Evolutionary conservation across 495 filamentous ascomycete genomes (phyloP).

Genomic region (Entonaema liquescens): DNA sequence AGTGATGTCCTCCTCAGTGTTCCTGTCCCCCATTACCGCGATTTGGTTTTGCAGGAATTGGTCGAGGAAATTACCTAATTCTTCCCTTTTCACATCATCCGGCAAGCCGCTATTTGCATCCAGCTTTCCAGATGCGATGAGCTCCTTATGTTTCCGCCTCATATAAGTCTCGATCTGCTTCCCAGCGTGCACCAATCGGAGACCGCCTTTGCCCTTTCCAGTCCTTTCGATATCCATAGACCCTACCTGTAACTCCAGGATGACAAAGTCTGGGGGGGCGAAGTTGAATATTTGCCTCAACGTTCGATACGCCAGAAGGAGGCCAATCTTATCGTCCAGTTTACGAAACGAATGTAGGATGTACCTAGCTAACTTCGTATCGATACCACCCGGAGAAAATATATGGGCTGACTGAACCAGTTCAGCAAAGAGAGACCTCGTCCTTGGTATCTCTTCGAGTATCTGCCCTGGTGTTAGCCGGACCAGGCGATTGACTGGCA

Average conservation of each 20-base stretch:
- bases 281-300: constrained; percentile 64
- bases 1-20: constrained; percentile 51
- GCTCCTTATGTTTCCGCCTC: constrained; percentile 29
- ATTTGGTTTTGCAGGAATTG: constrained; percentile 42
- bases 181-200: constrained; percentile 47
- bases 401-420: constrained; percentile 61
- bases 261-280: constrained; percentile 51
- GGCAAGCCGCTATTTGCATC: constrained; percentile 14
- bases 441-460: constrained; percentile 58
- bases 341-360: constrained; percentile 58
- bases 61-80: constrained; percentile 41
- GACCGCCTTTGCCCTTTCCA: constrained; percentile 45
- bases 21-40: constrained; percentile 41
- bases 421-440: constrained; percentile 66
- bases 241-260: constrained; percentile 53
- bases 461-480: constrained; percentile 53
- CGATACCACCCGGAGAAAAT: constrained; percentile 44
- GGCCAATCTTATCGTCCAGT: constrained; percentile 58
- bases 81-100: constrained; percentile 34
- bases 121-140: constrained; percentile 27
- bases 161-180: constrained; percentile 45
- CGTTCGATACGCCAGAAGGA: constrained; percentile 67
- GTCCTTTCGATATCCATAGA: constrained; percentile 47
- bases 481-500: constrained; percentile 54
- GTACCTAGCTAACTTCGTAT: constrained; percentile 50